phyloP scores from a whole-genome alignment of 176 grass and related monocot genomes.

The Tillandsia leiboldiana region DNA sequence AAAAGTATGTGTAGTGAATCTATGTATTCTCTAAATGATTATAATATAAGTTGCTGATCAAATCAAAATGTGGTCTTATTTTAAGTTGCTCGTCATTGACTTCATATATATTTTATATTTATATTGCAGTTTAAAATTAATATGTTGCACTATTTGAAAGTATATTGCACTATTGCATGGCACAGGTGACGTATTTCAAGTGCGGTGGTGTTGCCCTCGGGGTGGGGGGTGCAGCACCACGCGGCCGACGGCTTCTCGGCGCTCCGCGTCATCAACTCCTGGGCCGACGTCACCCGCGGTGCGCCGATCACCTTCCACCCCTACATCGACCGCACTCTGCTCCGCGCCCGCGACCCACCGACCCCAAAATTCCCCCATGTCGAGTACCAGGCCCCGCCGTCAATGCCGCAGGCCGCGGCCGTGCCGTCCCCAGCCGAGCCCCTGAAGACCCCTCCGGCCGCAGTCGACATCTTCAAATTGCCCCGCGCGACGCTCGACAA shows the following conservation, averaged over 20 bases:
- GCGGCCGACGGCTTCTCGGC: constrained; percentile 70
- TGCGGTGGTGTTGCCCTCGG: constrained; percentile 71
- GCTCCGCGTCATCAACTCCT: constrained; percentile 84
- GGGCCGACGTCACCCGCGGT: constrained; percentile 69
- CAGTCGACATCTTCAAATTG: constrained; percentile 77
- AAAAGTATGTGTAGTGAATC: too few species aligned
- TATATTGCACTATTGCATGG: background rate
- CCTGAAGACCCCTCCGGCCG: constrained; percentile 22
- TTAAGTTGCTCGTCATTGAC: too few species aligned
- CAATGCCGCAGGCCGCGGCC: constrained; percentile 34
- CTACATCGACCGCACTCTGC: constrained; percentile 57
- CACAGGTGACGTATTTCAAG: constrained; percentile 84
- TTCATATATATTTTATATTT: background rate
- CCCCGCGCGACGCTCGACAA: constrained; percentile 31
- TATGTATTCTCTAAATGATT: too few species aligned
- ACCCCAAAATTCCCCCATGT: constrained; percentile 55
- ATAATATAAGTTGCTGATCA: too few species aligned
- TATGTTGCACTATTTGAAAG: background rate
- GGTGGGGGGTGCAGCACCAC: constrained; percentile 94
- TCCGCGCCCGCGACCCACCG: constrained; percentile 57
- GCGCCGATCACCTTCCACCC: constrained; percentile 35
- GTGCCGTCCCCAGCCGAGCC: background rate
- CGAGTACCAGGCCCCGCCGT: constrained; percentile 69
- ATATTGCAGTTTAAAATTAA: background rate
- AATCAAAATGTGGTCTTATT: too few species aligned